Conservation (phyloP, 257 asterid species). For the Rhazya stricta region DNA sequence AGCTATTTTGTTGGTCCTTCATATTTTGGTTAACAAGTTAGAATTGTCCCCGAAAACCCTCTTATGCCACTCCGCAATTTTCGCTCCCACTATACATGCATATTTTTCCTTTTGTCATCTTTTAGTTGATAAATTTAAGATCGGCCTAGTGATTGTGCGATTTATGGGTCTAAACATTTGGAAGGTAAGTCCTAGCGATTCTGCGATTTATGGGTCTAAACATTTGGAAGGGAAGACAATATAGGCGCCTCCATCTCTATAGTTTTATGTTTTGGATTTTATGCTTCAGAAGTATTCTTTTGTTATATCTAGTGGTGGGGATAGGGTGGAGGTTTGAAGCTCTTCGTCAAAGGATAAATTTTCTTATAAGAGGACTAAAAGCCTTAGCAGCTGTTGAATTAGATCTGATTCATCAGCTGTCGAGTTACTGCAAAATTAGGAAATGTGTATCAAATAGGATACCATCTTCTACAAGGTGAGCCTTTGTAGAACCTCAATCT, state of each 20-base stretch:
- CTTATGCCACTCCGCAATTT: background rate
- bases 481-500: too few species aligned
- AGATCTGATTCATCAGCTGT: too few species aligned
- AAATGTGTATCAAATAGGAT: too few species aligned
- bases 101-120: background rate
- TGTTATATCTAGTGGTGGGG: too few species aligned
- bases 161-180: background rate
- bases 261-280: background rate
- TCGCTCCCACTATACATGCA: background rate
- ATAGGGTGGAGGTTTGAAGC: too few species aligned
- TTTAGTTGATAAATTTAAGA: background rate
- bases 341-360: too few species aligned
- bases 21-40: background rate
- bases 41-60: background rate
- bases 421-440: too few species aligned
- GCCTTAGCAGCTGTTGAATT: too few species aligned
- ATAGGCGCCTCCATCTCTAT: background rate
- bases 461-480: too few species aligned
- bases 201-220: too few species aligned
- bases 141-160: background rate
- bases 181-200: background rate
- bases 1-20: background rate
- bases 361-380: too few species aligned
- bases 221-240: too few species aligned
- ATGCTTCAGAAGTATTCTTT: background rate